Conservation (phyloP, 306 rosid genomes). For the Glycine tomentella region DNA sequence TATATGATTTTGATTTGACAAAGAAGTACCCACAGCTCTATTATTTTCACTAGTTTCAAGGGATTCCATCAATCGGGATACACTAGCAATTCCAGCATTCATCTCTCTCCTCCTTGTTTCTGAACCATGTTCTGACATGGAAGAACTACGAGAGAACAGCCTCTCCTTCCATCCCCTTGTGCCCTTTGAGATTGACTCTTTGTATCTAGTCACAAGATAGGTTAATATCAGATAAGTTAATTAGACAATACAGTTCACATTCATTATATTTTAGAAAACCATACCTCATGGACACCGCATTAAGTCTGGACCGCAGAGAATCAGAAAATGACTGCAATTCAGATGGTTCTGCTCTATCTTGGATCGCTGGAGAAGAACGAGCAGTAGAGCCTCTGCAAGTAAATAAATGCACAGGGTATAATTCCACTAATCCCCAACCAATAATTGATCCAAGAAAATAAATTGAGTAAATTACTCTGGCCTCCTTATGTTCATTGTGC, state of each 20-base stretch:
- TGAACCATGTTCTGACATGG: conserved; percentile 69
- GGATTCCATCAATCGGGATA: conserved; percentile 67
- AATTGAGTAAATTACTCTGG: neutral
- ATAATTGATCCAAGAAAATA: neutral
- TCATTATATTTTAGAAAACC: neutral
- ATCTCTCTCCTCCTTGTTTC: conserved; percentile 70
- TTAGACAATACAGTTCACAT: conserved; percentile 14
- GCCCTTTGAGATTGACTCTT: conserved; percentile 85
- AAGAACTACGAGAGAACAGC: conserved; percentile 70
- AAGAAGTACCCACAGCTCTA: conserved; percentile 46
- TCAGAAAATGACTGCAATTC: conserved; percentile 85
- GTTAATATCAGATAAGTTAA: conserved; percentile 35
- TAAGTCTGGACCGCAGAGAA: conserved; percentile 73
- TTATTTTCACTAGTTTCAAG: conserved; percentile 60
- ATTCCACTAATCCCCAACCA: conserved; percentile 20
- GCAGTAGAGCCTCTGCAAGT: conserved; percentile 54
- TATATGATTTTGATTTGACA: conserved; percentile 41
- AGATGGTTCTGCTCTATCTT: conserved; percentile 78
- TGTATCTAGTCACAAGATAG: conserved; percentile 61
- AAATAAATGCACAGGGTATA: conserved; percentile 9
- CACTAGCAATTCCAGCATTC: conserved; percentile 66
- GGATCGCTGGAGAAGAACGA: conserved; percentile 56
- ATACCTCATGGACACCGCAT: conserved; percentile 76
- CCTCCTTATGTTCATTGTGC: conserved; percentile 9
- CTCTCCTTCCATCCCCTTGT: conserved; percentile 88